Evolutionary conservation across 768 basidiomycete species (phyloP).

Genomic region (Macrolepiota fuliginosa): DNA sequence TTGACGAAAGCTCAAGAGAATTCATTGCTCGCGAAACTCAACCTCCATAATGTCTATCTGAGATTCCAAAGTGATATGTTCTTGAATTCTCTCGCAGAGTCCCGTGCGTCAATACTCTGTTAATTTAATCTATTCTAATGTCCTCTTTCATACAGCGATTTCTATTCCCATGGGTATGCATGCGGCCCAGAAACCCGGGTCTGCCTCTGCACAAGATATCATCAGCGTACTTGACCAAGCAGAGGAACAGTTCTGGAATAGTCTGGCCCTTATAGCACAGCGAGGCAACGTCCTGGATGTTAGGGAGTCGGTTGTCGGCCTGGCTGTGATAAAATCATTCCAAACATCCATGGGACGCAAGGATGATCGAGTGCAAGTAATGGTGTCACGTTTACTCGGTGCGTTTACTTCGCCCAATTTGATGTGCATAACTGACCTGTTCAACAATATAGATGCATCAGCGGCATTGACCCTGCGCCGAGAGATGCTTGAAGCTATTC

Average conservation of each 20-base stretch:
- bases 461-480: constrained; percentile 77
- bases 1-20: constrained; percentile 72
- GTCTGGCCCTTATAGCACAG: constrained; percentile 50
- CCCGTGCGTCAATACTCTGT: constrained; percentile 54
- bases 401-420: constrained; percentile 13
- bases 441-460: constrained; percentile 56
- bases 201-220: constrained; percentile 54
- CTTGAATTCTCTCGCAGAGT: constrained; percentile 86
- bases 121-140: not conserved
- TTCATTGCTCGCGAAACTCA: constrained; percentile 73
- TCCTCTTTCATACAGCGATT: constrained; percentile 51
- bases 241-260: constrained; percentile 67
- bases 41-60: constrained; percentile 71
- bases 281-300: constrained; percentile 69
- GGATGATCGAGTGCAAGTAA: constrained; percentile 42
- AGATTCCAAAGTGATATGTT: constrained; percentile 86
- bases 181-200: constrained; percentile 33
- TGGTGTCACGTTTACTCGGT: constrained; percentile 69
- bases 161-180: constrained; percentile 80
- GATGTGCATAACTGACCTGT: not conserved
- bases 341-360: constrained; percentile 77
- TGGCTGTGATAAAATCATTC: constrained; percentile 71
- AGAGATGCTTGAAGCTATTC: constrained; percentile 83
- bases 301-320: constrained; percentile 69
- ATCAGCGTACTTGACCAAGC: constrained; percentile 61